Evolutionary conservation across 2,329 filamentous ascomycete species (phyloP).

Genomic region (Graphiopsis chlorocephala): DNA sequence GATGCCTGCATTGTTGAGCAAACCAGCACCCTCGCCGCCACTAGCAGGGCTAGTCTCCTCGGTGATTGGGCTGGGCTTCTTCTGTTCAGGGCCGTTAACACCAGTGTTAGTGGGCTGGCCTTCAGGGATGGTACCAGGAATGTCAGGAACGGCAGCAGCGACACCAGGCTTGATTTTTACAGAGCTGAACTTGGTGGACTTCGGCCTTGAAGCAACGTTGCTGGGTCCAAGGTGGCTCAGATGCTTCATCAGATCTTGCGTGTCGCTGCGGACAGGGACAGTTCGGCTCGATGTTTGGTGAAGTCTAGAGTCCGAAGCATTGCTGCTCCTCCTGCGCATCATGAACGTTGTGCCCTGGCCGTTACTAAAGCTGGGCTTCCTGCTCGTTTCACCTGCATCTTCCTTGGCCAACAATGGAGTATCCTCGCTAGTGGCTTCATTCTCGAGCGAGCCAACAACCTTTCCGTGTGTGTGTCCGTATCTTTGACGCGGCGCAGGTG

Average conservation of each 20-base stretch:
- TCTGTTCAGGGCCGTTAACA: neutral
- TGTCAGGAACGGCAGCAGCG: neutral
- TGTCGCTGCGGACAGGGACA: constrained; percentile 48
- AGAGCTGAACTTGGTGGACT: constrained; percentile 58
- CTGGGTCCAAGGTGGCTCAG: constrained; percentile 63
- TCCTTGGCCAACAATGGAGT: constrained; percentile 30
- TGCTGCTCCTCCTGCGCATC: constrained; percentile 46
- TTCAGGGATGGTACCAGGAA: constrained; percentile 41
- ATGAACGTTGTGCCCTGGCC: constrained; percentile 40
- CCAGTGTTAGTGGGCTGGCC: constrained; percentile 26
- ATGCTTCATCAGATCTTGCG: constrained; percentile 57
- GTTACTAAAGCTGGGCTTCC: constrained; percentile 36
- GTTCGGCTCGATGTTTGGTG: constrained; percentile 24
- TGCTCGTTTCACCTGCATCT: constrained; percentile 21
- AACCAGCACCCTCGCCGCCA: constrained; percentile 53
- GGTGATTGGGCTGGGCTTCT: neutral
- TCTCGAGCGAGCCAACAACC: constrained; percentile 22
- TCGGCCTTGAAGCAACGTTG: constrained; percentile 59
- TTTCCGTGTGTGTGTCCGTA: constrained; percentile 42
- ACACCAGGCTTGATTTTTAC: constrained; percentile 64
- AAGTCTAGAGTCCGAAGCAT: constrained; percentile 33
- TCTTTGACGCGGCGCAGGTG: constrained; percentile 72
- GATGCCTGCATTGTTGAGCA: constrained; percentile 53
- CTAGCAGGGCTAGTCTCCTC: constrained; percentile 37
- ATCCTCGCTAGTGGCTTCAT: constrained; percentile 28